Evolutionary conservation across 352 stramenopile species (phyloP).

Genomic region (Pythium phragmiticola): DNA sequence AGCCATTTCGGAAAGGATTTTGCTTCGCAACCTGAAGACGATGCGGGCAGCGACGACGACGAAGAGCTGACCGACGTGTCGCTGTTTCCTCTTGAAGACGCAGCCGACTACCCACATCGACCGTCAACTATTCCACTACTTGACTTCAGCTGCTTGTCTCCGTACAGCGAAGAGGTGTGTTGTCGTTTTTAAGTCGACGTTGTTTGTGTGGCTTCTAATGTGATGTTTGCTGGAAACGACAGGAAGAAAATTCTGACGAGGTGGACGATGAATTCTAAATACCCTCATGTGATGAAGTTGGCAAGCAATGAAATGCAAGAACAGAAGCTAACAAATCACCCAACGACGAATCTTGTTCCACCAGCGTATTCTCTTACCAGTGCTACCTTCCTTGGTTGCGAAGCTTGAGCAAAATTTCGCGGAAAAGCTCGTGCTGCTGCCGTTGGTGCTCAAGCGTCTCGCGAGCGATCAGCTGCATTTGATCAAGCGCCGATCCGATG

Average conservation of each 20-base stretch:
- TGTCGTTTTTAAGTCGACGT: background rate
- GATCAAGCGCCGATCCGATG: conserved; percentile 47
- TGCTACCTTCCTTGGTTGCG: conserved; percentile 3
- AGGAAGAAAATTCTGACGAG: conserved; percentile 42
- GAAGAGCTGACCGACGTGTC: conserved; percentile 19
- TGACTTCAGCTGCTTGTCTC: conserved; percentile 46
- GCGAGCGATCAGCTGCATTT: conserved; percentile 59
- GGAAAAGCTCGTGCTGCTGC: conserved; percentile 65
- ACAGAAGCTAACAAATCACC: background rate
- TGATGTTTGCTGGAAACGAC: background rate
- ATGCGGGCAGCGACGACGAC: conserved; percentile 7
- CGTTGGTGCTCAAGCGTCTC: conserved; percentile 57
- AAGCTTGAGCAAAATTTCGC: conserved; percentile 53
- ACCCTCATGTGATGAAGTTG: background rate
- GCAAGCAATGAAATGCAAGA: no score
- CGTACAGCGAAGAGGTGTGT: conserved; percentile 46
- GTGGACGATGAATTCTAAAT: conserved; percentile 34
- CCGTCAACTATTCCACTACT: conserved; percentile 43
- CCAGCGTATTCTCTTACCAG: background rate
- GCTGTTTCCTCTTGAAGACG: conserved; percentile 13
- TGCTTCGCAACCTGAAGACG: conserved; percentile 13
- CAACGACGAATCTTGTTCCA: background rate
- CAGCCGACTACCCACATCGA: conserved; percentile 10
- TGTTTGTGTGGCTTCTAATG: background rate
- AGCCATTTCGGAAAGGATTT: conserved; percentile 1